A percentile compares a stretch with the other conserved stretches of the same genome.
Evolutionary conservation across 2,329 filamentous ascomycete species (phyloP).

Genomic region (Xylariaceae sp.): DNA sequence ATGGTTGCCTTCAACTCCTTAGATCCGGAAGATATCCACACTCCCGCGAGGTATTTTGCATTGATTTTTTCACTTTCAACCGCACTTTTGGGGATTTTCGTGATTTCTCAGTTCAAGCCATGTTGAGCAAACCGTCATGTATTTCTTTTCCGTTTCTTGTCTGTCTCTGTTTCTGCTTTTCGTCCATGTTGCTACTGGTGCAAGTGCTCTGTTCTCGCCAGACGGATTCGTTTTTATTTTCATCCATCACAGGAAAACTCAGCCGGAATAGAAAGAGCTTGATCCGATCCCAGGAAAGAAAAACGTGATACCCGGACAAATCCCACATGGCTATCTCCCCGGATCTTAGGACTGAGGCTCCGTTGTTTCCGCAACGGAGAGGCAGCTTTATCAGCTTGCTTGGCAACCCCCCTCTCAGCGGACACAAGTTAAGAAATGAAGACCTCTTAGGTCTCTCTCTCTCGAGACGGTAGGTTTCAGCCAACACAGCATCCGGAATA

Average conservation of each 20-base stretch:
- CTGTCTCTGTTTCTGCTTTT: slow-evolving; percentile 4
- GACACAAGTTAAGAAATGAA: slow-evolving; percentile 25
- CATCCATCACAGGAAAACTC: slow-evolving; percentile 16
- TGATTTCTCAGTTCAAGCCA: slow-evolving; percentile 32
- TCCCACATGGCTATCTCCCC: slow-evolving; percentile 16
- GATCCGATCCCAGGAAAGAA: slow-evolving; percentile 17
- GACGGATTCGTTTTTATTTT: slow-evolving; percentile 1
- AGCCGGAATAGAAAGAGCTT: slow-evolving; percentile 13
- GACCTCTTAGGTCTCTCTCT: not conserved
- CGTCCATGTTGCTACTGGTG: slow-evolving; percentile 18
- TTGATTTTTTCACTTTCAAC: slow-evolving; percentile 43
- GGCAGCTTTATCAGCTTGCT: slow-evolving; percentile 15
- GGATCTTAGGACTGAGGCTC: slow-evolving; percentile 25
- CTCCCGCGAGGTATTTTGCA: slow-evolving; percentile 55
- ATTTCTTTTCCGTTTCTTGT: slow-evolving; percentile 25
- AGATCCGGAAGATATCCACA: slow-evolving; percentile 56
- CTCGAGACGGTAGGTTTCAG: slow-evolving; percentile 13
- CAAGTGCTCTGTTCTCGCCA: slow-evolving; percentile 25
- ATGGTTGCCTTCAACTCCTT: slow-evolving; percentile 51
- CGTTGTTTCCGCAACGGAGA: slow-evolving; percentile 16
- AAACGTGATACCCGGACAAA: slow-evolving; percentile 20
- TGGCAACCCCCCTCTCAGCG: slow-evolving; percentile 28
- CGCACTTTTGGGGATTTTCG: slow-evolving; percentile 37
- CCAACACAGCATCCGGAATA: slow-evolving; percentile 17
- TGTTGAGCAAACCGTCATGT: slow-evolving; percentile 33